Evolutionary conservation across 1,284 basidiomycete genomes (phyloP), one percentile per base, ranked within the genome.

Genomic region (Ceratobasidium sp.): DNA sequence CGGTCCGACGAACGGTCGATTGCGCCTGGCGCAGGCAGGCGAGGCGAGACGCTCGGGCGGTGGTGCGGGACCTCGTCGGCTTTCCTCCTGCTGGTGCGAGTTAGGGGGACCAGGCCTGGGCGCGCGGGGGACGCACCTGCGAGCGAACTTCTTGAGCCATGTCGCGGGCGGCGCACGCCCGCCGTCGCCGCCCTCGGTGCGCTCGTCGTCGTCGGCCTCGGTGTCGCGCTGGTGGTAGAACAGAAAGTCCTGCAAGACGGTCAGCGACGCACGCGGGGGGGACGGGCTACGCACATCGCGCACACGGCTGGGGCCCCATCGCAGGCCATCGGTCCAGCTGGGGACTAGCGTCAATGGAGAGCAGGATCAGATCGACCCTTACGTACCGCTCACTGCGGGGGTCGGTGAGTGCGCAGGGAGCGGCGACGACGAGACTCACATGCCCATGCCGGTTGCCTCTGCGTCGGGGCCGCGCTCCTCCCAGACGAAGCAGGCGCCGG

Each of bases 401-500:
- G 61, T 63, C 43, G 43, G 61, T 61, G 37, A 27, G 54, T 56
- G 59, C 5, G 37, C 37, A 43, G 34, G 1, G 29, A 29, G 13
- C 24, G 51, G 7, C 58, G 39, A 29, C 22, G 39, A 24, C 4
- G 24, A 6, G 53, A 58, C 68, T 71, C 56, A 71, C 68, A 71
- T 71, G 59, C 83, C 82, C 66, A 84, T 81, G 74, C 82, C 82
- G 73, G 81, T 82, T 11, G 81, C 79, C 78, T 93, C 92, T 89
- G 88, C 79, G 89, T 92, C 22, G 90, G 88, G 63, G 89, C 89
- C 78, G 90, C 89, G 79, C 78, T 84, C 92, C 80, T 93, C 92
- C 92, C 92, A 94, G 76, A 94, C 90, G 78, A 92, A 94, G 34
- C 93, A 90, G 78, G 92, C 91, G 51, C 92, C 92, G 2, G 91